Evolutionary conservation across 202 grass and related monocot species (phyloP), one percentile per base, ranked within the genome.

Genomic region (Brachypodium distachyon): DNA sequence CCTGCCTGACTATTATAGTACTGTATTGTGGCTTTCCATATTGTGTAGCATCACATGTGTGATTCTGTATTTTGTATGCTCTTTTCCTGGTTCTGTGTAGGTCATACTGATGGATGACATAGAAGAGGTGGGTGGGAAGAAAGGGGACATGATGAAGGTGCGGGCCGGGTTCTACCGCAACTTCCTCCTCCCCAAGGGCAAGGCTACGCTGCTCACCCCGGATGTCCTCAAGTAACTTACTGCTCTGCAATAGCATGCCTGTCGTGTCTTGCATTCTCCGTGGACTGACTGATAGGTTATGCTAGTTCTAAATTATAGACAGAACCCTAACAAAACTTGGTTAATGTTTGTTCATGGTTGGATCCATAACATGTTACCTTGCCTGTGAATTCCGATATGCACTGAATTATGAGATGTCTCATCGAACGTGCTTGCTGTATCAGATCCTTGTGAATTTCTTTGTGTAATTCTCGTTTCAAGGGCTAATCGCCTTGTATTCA

Each of bases 121-220:
- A 23, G 26, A 59, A 19, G 91, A 86, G 38, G 28, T 95, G 5
- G 92, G 95, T 14, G 96, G 95, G 25, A 92, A 63, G 67, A 90
- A 84, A 65, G 96, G 96, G 41, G 81, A 92, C 38, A 80, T 83
- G 3, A 55, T 95, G 25, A 91, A 98, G 46, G 96, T 95, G 48
- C 88, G 82, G 23, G 91, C 96, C 2, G 96, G 96, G 6, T 98
- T 88, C 83, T 95, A 81, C 67, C 96, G 96, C 85, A 98, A 98
- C 69, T 98, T 88, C 79, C 91, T 98, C 23, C 80, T 85, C 6
- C 96, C 96, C 16, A 81, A 72, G 64, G 96, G 96, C 51, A 98
- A 92, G 82, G 96, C 96, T 7, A 82, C 84, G 7, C 67, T 98
- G 39, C 76, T 98, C 9, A 94, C 96, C 12, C 73, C 91, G n/a